Conservation (phyloP, 2,329 filamentous ascomycete genomes). For the Pseudocercospora crystallina region DNA sequence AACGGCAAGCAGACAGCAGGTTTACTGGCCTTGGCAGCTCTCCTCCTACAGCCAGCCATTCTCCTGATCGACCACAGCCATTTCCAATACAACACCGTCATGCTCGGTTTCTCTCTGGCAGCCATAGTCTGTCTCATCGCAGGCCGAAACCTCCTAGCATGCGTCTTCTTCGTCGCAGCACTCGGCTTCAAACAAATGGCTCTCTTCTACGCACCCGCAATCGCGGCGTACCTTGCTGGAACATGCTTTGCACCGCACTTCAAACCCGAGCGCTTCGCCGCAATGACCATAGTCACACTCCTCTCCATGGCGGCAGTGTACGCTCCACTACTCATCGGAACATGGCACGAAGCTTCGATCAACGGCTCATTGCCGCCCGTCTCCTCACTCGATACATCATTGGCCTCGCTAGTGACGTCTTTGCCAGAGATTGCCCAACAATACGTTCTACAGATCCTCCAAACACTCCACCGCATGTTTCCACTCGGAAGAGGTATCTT, state of each 20-base stretch:
- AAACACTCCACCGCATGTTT: conserved; percentile 85
- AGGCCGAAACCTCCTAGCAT: conserved; percentile 79
- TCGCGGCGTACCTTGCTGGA: conserved; percentile 88
- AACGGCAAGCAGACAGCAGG: conserved; percentile 50
- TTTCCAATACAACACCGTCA: conserved; percentile 98
- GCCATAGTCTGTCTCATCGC: conserved; percentile 85
- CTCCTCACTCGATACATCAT: conserved; percentile 42
- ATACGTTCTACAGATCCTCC: conserved; percentile 71
- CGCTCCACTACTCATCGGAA: conserved; percentile 70
- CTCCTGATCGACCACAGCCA: conserved; percentile 92
- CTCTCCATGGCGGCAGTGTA: conserved; percentile 72
- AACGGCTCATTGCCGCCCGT: conserved; percentile 59
- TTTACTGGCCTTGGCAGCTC: conserved; percentile 75
- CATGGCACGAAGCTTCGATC: conserved; percentile 65
- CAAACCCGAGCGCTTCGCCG: conserved; percentile 65
- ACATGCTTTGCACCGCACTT: conserved; percentile 73
- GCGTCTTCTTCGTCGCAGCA: conserved; percentile 86
- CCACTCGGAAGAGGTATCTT: conserved; percentile 91
- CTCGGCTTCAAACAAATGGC: conserved; percentile 99
- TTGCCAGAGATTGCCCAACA: conserved; percentile 67
- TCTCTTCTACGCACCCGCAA: conserved; percentile 90
- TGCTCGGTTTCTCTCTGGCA: conserved; percentile 85
- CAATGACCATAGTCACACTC: conserved; percentile 71
- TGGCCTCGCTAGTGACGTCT: conserved; percentile 63
- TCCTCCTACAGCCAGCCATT: conserved; percentile 85